Evolutionary conservation across 164 flowering plant species (phyloP).

Genomic region (Cinnamomum micranthum): DNA sequence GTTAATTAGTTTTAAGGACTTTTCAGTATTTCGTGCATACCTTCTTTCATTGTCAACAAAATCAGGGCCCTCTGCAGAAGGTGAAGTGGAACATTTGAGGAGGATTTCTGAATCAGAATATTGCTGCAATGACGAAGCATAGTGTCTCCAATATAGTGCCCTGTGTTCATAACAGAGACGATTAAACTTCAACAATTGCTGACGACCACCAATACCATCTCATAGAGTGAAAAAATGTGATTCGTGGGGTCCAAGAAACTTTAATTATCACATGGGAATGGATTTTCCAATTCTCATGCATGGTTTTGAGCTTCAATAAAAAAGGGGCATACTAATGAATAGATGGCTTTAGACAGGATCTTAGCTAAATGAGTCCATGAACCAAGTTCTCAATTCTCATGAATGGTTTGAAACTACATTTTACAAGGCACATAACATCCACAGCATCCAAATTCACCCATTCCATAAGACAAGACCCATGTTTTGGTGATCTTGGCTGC

Average conservation of each 20-base stretch:
- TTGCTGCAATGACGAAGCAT: slow-evolving; percentile 32
- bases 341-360: too few species aligned
- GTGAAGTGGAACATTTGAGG: slow-evolving; percentile 70
- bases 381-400: too few species aligned
- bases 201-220: neutral
- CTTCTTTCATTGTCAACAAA: slow-evolving; percentile 69
- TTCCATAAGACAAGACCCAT: too few species aligned
- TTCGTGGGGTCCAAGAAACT: neutral
- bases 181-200: neutral
- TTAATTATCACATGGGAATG: neutral
- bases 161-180: slow-evolving; percentile 27
- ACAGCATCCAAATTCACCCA: too few species aligned
- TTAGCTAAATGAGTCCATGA: too few species aligned
- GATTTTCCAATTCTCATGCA: neutral
- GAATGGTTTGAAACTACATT: too few species aligned
- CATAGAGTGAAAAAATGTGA: neutral
- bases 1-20: neutral
- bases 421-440: too few species aligned
- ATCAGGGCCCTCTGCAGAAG: slow-evolving; percentile 81
- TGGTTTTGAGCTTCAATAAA: neutral
- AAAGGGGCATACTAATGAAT: too few species aligned
- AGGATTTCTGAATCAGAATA: slow-evolving; percentile 70
- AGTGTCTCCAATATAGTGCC: slow-evolving; percentile 29
- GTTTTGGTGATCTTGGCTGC: too few species aligned
- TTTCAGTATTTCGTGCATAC: slow-evolving; percentile 24